phyloP scores from a whole-genome alignment of 257 asterid species.

The Solanum stenotomum region DNA sequence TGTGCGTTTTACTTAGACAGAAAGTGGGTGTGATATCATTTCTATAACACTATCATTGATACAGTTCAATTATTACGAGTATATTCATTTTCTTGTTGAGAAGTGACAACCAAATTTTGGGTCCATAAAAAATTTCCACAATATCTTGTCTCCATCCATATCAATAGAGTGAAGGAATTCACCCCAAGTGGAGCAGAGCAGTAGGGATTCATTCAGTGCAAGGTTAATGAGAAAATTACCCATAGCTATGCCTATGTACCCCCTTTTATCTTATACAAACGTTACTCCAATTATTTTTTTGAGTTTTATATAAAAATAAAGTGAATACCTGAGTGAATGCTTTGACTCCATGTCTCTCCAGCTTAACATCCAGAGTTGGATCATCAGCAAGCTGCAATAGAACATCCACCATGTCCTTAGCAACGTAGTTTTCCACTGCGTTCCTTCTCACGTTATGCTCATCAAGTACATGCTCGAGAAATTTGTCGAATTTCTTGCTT shows the following conservation, averaged over 20 bases:
- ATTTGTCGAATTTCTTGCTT: constrained; percentile 37
- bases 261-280: neutral
- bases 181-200: neutral
- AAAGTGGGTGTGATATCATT: neutral
- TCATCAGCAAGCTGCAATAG: constrained; percentile 33
- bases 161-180: neutral
- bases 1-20: neutral
- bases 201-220: neutral
- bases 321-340: constrained; percentile 31
- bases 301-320: neutral
- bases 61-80: neutral
- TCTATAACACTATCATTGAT: neutral
- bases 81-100: neutral
- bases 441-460: constrained; percentile 21
- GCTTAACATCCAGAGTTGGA: constrained; percentile 30
- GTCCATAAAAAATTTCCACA: neutral
- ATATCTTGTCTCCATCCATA: neutral
- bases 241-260: neutral
- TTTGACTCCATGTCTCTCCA: constrained; percentile 41
- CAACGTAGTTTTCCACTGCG: neutral
- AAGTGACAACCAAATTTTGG: neutral
- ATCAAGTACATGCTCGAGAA: constrained; percentile 37
- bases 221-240: neutral
- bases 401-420: constrained; percentile 40
- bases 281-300: neutral